These are phyloP conservation scores for Psidium friedrichsthalianum DNA, from an alignment of 345 rosid genomes.

Conservation along the genomic window DNA sequence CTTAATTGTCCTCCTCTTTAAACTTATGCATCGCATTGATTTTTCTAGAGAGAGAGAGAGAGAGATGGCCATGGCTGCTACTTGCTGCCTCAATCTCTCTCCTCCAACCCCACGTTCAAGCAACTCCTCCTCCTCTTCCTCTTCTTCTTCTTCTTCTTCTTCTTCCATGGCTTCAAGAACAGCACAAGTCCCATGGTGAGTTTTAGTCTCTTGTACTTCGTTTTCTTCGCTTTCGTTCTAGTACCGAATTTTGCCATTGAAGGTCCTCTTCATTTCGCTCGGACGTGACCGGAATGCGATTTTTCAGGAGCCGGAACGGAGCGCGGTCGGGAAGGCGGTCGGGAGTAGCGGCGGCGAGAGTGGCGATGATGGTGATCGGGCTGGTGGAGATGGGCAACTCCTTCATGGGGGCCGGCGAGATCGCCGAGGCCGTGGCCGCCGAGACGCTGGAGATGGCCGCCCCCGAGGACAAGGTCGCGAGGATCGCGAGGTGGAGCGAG, in stretches of 20 bases:
- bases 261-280: not conserved
- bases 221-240: not conserved
- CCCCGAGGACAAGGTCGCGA: not conserved
- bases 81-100: conserved; percentile 36
- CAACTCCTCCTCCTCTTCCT: not conserved
- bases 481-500: conserved; percentile 57
- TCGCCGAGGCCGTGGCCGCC: not conserved
- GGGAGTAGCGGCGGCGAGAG: not conserved
- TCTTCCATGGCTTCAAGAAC: not conserved
- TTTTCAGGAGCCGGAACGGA: not conserved
- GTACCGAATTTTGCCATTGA: too few relatives aligned
- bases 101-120: conserved; percentile 2
- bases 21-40: not conserved
- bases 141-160: not conserved
- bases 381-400: not conserved
- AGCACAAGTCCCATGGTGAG: conserved; percentile 5
- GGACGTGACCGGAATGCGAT: not conserved
- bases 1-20: not conserved
- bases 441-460: not conserved
- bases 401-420: not conserved
- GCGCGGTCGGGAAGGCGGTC: conserved; percentile 4
- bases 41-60: not conserved
- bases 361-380: conserved; percentile 27
- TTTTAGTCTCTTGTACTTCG: not conserved
- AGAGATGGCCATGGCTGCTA: conserved; percentile 25